Conservation (phyloP, 148 eudicot genomes). For the Silene uniflora region DNA sequence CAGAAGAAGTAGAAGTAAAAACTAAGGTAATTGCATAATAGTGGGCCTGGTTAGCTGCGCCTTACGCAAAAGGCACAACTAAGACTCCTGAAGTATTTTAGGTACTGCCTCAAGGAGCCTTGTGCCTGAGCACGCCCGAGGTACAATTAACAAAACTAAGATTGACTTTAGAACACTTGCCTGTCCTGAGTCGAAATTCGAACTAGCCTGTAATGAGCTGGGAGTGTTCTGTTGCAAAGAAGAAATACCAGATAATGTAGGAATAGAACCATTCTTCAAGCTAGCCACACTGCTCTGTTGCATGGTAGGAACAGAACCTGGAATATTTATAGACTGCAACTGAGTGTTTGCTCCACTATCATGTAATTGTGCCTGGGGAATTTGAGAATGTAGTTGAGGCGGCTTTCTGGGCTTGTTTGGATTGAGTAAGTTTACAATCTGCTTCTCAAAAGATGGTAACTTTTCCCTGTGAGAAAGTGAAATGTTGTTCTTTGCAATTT, state of each 20-base stretch:
- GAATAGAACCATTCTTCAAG: conserved; percentile 59
- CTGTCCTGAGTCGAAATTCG: conserved; percentile 52
- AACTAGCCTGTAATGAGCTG: conserved; percentile 45
- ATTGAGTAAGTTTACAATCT: conserved; percentile 51
- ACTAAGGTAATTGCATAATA: no score
- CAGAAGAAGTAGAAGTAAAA: no score
- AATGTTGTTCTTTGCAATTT: conserved; percentile 45
- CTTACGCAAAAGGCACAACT: no score
- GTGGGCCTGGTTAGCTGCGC: no score
- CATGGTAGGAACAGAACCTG: conserved; percentile 49
- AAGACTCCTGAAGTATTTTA: no score
- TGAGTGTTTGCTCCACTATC: conserved; percentile 58
- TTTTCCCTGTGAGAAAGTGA: conserved; percentile 48
- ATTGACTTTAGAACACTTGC: conserved; percentile 50
- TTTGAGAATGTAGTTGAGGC: conserved; percentile 58
- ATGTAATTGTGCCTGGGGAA: conserved; percentile 58
- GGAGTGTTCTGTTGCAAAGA: conserved; percentile 56
- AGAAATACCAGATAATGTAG: conserved; percentile 49
- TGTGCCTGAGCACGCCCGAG: no score
- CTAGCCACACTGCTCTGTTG: conserved; percentile 53
- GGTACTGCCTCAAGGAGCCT: no score
- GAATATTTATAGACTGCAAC: conserved; percentile 54
- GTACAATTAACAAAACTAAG: no score
- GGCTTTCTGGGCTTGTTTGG: conserved; percentile 63
- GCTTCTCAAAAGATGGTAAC: conserved; percentile 60